Base-by-base conservation (phyloP, 805 yeast genomes). In the Nakazawaea populi region DNA sequence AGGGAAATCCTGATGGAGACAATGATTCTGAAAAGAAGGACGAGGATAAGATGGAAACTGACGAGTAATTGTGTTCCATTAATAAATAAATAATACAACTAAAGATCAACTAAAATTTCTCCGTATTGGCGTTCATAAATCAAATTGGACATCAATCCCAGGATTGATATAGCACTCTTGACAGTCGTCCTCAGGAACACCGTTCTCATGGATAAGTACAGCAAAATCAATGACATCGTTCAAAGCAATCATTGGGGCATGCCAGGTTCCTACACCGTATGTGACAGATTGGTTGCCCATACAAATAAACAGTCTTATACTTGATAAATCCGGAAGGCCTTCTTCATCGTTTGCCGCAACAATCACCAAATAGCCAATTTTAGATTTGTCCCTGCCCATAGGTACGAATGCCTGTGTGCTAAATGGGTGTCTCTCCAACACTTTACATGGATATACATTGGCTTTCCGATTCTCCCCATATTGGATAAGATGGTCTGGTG, bases 161-260 rank as follows among this genome's bases (percentile, higher is more conserved):
- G 88, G 87, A 24, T 77, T 77, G 57, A 85, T 80, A 56, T 80
- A 76, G 50, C 85, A 81, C 64, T 91, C 97, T 62, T 87, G 85
- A 59, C 94, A 85, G 60, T 90, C 96, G 56, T 87, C 95, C 1
- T 79, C 78, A 1, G 83, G 73, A 5, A 87, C 83, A 1, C 89
- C 92, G 56, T 87, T 88, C 59, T 91, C 97, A 62, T 86, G 86
- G 34, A 89, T 84, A 48, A 90, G 69, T n/a, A 92, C 97, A 2
- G 89, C 91, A 68, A 91, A 92, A 61, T 92, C 96, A 11, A 84
- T 68, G 4, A 71, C 69, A 29, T 77, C 80, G 35, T 83, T 85
- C 8, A 89, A 65, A 1, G 89, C 92, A 27, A 92, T 85, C 98
- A 91, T 91, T 3, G 98, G 97, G 0, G 97, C 96, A 64, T 91